Percentiles rank a stretch among this genome's conserved stretches.
Evolutionary conservation across 441 rosid genomes (phyloP).

Genomic region (Gossypium davidsonii): DNA sequence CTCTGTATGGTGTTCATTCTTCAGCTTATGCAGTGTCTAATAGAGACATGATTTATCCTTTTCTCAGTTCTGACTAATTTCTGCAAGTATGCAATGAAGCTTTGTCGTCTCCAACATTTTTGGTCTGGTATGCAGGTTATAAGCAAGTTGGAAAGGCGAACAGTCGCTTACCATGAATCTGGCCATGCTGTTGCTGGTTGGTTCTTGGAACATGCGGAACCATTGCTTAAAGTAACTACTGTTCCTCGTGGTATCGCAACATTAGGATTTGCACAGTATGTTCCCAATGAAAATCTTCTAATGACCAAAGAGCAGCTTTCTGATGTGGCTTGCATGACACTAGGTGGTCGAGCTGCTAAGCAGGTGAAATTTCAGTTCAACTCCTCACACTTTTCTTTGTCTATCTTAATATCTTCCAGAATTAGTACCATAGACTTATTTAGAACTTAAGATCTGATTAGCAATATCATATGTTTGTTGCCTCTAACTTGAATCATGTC

Average conservation of each 20-base stretch:
- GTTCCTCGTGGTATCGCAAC: conserved; percentile 65
- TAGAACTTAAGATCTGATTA: background rate
- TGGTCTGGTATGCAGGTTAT: conserved; percentile 34
- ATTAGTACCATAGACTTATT: background rate
- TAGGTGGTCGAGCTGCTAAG: conserved; percentile 64
- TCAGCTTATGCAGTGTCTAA: background rate
- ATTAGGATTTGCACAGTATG: conserved; percentile 60
- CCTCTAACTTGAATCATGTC: no score
- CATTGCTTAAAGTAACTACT: conserved; percentile 58
- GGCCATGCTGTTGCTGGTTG: conserved; percentile 72
- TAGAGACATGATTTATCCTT: background rate
- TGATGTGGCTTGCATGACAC: conserved; percentile 60
- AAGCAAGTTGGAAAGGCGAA: conserved; percentile 54
- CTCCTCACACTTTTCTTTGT: background rate
- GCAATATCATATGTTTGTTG: no score
- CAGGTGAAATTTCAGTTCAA: conserved; percentile 28
- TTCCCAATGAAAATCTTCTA: conserved; percentile 56
- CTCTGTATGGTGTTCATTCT: background rate
- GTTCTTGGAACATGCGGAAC: conserved; percentile 61
- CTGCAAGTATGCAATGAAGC: background rate
- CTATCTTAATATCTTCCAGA: background rate
- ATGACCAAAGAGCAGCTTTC: conserved; percentile 67
- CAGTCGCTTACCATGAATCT: conserved; percentile 65
- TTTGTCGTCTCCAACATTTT: background rate
- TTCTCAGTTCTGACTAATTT: background rate